A percentile compares a stretch with the other conserved stretches of the same genome.
Conservation (phyloP, 345 rosid species). For the Syzygium aromaticum region DNA sequence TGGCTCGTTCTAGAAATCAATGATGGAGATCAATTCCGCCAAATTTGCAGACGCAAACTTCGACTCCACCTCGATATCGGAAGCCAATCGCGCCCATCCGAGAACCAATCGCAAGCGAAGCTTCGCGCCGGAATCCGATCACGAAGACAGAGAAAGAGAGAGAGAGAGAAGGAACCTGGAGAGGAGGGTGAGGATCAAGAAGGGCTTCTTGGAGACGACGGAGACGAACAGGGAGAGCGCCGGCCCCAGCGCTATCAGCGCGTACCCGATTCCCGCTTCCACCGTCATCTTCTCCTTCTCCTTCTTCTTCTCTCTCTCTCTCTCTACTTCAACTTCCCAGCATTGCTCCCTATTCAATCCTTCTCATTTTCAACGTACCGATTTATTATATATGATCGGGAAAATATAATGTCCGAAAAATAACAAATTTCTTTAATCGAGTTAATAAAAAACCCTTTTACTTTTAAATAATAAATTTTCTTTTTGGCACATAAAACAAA, state of each 20-base stretch:
- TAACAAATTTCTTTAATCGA: neutral
- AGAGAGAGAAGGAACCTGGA: conserved; percentile 42
- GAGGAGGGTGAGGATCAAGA: conserved; percentile 86
- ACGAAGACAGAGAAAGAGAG: neutral
- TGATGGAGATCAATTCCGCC: neutral
- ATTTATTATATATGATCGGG: neutral
- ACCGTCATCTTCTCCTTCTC: conserved; percentile 40
- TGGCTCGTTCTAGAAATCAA: neutral
- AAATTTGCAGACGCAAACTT: neutral
- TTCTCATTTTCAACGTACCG: neutral
- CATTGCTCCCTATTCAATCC: neutral
- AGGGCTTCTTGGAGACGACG: conserved; percentile 87
- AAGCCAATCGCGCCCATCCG: neutral
- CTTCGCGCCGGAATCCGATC: neutral
- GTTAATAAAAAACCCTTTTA: neutral
- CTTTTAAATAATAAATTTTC: neutral
- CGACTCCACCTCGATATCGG: neutral
- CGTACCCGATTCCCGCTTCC: conserved; percentile 90
- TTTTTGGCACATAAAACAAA: neutral
- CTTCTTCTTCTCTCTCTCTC: too few species aligned
- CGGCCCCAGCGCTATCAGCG: conserved; percentile 78
- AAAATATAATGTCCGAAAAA: neutral
- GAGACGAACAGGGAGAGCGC: conserved; percentile 82
- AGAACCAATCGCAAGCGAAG: neutral
- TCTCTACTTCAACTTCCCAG: neutral